Evolutionary conservation across 2,329 filamentous ascomycete genomes (phyloP), one percentile per base, ranked within the genome.

Genomic region (Trichoderma pleuroti): DNA sequence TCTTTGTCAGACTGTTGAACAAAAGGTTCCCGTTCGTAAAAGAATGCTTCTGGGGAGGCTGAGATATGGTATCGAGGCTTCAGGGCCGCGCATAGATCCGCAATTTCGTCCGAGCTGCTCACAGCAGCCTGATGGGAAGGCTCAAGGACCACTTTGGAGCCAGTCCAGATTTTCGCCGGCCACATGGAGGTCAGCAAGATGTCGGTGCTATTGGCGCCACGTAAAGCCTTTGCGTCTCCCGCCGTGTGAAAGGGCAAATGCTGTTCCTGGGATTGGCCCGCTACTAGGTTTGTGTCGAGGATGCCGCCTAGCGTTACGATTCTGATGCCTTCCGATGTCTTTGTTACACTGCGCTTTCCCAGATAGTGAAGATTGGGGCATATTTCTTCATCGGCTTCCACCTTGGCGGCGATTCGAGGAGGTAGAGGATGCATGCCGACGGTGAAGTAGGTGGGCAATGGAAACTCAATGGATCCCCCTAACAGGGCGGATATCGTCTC

Each of bases 61-160:
- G 93, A 90, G 76, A 98, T 90, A 80, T 98, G 94, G 77, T 99
- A 99, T 32, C 93, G 90, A n/a, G 96, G 96, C 79, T 94, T 96
- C 24, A 99, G 81, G 0, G 88, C 82, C 3, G 90, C 86, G 76
- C 92, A 95, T 12, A 99, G 85, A 72, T 97, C 92, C 7, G 94
- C 89, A 54, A 98, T 84, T 69, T 90, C 88, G 67, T 90, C 86
- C n/a, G 88, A 88, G 70, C 87, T 85, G 26, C 83, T 75, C 0
- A 90, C 83, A 5, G 85, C 80, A 2, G 81, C 80, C n/a, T 83
- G 79, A 5, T 85, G 83, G 12, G 88, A 86, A 5, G 87, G 84
- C 7, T 84, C 79, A n/a, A 91, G 80, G 3, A 84, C 76, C 3
- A 90, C 85, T 57, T 88, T 90, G 3, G 94, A 94, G 7, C 91